These are phyloP conservation scores for Leishmania lainsoni DNA, from an alignment of 208 protist species.

Conservation along the genomic window DNA sequence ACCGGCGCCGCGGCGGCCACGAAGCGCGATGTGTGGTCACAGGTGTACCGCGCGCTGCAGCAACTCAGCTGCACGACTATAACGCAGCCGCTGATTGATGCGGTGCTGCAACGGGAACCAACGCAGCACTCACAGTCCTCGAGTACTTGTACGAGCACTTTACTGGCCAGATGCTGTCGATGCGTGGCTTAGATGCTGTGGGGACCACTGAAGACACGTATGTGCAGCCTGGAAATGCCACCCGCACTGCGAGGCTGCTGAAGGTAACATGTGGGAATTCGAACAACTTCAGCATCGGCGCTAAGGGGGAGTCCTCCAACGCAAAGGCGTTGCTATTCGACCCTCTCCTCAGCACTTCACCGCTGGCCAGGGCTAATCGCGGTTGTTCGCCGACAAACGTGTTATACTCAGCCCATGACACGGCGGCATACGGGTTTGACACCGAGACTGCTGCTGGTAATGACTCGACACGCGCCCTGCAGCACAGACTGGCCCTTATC, in stretches of 20 bases:
- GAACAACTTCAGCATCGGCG: background rate
- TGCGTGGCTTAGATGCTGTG: slow-evolving; percentile 32
- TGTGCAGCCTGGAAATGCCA: slow-evolving; percentile 27
- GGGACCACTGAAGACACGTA: slow-evolving; percentile 17
- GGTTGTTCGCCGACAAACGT: background rate
- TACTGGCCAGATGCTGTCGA: slow-evolving; percentile 41
- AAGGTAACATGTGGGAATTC: slow-evolving; percentile 1
- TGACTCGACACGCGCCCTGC: slow-evolving; percentile 17
- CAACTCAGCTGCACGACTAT: slow-evolving; percentile 55
- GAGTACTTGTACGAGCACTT: slow-evolving; percentile 87
- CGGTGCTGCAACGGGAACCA: slow-evolving; percentile 61
- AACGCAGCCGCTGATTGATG: slow-evolving; percentile 54
- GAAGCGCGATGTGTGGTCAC: slow-evolving; percentile 92
- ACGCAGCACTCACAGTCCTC: slow-evolving; percentile 59
- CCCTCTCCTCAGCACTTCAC: background rate
- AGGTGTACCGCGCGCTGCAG: slow-evolving; percentile 55
- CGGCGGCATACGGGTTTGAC: background rate
- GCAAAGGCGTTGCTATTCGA: background rate
- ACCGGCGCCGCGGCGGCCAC: slow-evolving; percentile 72
- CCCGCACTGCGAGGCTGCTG: slow-evolving; percentile 22
- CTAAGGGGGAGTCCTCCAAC: background rate
- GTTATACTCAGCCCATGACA: background rate
- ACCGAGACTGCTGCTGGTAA: background rate
- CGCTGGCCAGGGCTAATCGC: background rate
- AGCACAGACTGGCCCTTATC: slow-evolving; percentile 44